A percentile compares a stretch with the other conserved stretches of the same genome.
Conservation (phyloP, 2,329 filamentous ascomycete genomes). For the Daldinia eschscholtzii region DNA sequence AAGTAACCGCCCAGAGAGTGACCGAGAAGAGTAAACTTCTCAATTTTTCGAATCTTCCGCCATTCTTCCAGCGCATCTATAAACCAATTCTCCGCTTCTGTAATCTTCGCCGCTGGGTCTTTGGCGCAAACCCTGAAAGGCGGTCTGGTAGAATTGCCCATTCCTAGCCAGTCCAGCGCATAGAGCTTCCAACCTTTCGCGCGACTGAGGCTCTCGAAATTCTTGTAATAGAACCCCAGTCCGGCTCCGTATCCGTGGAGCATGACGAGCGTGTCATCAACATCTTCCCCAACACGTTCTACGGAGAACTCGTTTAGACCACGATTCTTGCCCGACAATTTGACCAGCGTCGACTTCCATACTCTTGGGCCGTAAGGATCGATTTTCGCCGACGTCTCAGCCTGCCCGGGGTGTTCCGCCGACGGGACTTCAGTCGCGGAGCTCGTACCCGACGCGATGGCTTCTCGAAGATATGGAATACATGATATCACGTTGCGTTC, state of each 20-base stretch:
- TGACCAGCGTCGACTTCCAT: conserved; percentile 88
- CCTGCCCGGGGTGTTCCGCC: conserved; percentile 56
- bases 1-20: conserved; percentile 97
- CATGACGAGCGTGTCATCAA: conserved; percentile 91
- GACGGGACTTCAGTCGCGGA: conserved; percentile 50
- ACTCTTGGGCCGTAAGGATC: conserved; percentile 88
- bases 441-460: conserved; percentile 67
- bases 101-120: conserved; percentile 81
- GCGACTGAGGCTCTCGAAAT: conserved; percentile 89
- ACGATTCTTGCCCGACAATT: conserved; percentile 85
- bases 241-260: conserved; percentile 97
- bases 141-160: conserved; percentile 89
- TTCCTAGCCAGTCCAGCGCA: conserved; percentile 93
- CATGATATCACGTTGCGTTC: conserved; percentile 90
- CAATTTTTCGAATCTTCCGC: conserved; percentile 88
- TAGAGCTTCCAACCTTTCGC: conserved; percentile 87
- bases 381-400: conserved; percentile 62
- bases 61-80: conserved; percentile 97
- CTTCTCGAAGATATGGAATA: conserved; percentile 84
- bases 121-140: conserved; percentile 88
- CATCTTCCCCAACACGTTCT: conserved; percentile 81
- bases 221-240: conserved; percentile 98
- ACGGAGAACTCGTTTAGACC: conserved; percentile 94
- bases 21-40: conserved; percentile 91
- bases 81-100: conserved; percentile 95